Percentiles rank a stretch among this genome's conserved stretches.
Conservation (phyloP, 441 rosid species). For the Euphorbia schlechtendalii region DNA sequence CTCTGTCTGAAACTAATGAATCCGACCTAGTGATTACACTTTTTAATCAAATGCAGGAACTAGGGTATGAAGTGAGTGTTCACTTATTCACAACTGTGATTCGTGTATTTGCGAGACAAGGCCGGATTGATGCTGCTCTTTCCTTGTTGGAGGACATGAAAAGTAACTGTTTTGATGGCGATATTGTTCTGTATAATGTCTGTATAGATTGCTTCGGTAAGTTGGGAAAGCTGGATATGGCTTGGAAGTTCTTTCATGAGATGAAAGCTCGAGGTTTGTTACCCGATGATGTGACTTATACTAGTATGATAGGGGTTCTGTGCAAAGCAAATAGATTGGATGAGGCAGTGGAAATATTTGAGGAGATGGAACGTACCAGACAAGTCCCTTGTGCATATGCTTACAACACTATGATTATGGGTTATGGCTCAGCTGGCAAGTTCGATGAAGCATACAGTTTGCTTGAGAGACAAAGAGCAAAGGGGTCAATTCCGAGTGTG, state of each 20-base stretch:
- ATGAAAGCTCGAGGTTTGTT: slow-evolving; percentile 55
- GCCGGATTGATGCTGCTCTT: slow-evolving; percentile 73
- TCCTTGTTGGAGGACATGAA: slow-evolving; percentile 86
- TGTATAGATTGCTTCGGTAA: slow-evolving; percentile 93
- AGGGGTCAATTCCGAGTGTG: slow-evolving; percentile 86
- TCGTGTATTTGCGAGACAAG: slow-evolving; percentile 70
- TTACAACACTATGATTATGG: slow-evolving; percentile 95
- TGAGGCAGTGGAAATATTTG: slow-evolving; percentile 80
- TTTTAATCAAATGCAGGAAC: slow-evolving; percentile 87
- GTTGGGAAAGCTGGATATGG: slow-evolving; percentile 86
- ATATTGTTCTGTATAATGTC: slow-evolving; percentile 84
- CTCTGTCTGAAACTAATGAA: slow-evolving; percentile 48
- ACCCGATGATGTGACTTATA: slow-evolving; percentile 86
- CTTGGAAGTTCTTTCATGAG: slow-evolving; percentile 96
- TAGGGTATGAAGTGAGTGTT: slow-evolving; percentile 77
- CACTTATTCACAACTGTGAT: slow-evolving; percentile 79
- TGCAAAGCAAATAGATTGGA: slow-evolving; percentile 72
- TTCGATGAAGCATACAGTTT: slow-evolving; percentile 72
- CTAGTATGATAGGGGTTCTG: slow-evolving; percentile 83
- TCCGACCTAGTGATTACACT: slow-evolving; percentile 69
- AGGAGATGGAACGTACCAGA: slow-evolving; percentile 61
- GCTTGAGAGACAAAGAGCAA: slow-evolving; percentile 76
- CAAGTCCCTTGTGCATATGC: slow-evolving; percentile 83
- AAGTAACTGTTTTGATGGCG: slow-evolving; percentile 65
- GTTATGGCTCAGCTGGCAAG: slow-evolving; percentile 78